These are phyloP conservation scores for Syncephalis plumigaleata DNA, from an alignment of 371 early-diverging fungal species.

Conservation along the genomic window DNA sequence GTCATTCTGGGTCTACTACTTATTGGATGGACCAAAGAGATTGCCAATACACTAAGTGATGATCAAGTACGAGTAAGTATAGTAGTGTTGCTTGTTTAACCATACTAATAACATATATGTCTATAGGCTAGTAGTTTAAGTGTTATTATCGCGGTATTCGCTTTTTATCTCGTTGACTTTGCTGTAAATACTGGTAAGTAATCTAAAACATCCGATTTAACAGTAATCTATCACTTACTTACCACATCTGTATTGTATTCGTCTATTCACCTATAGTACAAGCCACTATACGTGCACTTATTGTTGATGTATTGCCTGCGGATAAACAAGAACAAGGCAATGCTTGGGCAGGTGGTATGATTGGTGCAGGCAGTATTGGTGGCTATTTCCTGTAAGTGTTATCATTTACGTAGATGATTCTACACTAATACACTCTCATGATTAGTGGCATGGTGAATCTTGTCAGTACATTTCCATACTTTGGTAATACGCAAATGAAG, in stretches of 20 bases:
- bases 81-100: not conserved
- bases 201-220: too few species aligned
- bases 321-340: conserved; percentile 73
- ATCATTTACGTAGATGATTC: not conserved
- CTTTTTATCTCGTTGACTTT: conserved; percentile 81
- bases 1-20: conserved; percentile 39
- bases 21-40: conserved; percentile 70
- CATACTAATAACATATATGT: not conserved
- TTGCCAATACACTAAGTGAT: conserved; percentile 23
- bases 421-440: not conserved
- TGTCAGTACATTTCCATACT: conserved; percentile 38
- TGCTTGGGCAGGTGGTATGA: conserved; percentile 84
- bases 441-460: conserved; percentile 62
- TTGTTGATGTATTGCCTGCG: conserved; percentile 69
- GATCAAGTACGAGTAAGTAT: conserved; percentile 20
- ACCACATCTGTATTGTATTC: not conserved
- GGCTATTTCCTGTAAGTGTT: conserved; percentile 62
- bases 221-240: not conserved
- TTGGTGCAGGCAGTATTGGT: conserved; percentile 67
- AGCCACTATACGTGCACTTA: conserved; percentile 69
- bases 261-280: conserved; percentile 24
- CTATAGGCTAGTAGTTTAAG: not conserved
- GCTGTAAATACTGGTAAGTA: conserved; percentile 65
- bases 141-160: conserved; percentile 39
- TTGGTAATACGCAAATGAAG: conserved; percentile 71